These are phyloP conservation scores for Boletus coccyginus DNA, from an alignment of 768 basidiomycete genomes.

Conservation along the genomic window DNA sequence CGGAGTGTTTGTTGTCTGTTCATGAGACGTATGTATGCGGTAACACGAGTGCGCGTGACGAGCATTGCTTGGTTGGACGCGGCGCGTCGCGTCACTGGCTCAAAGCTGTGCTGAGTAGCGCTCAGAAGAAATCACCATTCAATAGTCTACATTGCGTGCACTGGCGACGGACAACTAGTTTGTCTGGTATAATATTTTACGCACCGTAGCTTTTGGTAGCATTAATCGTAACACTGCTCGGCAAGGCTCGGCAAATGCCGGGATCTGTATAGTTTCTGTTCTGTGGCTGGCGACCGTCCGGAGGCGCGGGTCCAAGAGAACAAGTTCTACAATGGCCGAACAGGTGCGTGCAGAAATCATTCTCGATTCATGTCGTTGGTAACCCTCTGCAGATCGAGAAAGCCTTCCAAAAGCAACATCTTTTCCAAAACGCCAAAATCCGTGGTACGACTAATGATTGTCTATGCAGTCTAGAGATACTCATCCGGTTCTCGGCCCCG, in stretches of 20 bases:
- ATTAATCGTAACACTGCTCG: too few relatives aligned
- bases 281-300: conserved; percentile 31
- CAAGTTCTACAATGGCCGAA: conserved; percentile 51
- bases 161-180: neutral
- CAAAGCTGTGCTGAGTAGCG: neutral
- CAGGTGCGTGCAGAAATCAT: conserved; percentile 41
- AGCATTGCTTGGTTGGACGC: conserved; percentile 14
- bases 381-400: conserved; percentile 74
- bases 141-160: neutral
- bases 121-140: neutral
- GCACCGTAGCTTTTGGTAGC: too few relatives aligned
- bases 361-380: neutral
- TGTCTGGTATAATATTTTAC: too few relatives aligned
- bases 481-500: conserved; percentile 9
- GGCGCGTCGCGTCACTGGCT: conserved; percentile 1
- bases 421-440: conserved; percentile 97
- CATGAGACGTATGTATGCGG: conserved; percentile 38
- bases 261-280: conserved; percentile 39
- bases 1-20: conserved; percentile 74
- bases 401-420: conserved; percentile 95
- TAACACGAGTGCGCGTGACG: conserved; percentile 21
- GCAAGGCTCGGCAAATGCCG: conserved; percentile 32
- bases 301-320: conserved; percentile 7
- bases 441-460: conserved; percentile 57
- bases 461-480: conserved; percentile 1